These are phyloP conservation scores for Coleophoma crateriformis DNA, from an alignment of 2,329 filamentous ascomycete genomes.

Conservation along the genomic window DNA sequence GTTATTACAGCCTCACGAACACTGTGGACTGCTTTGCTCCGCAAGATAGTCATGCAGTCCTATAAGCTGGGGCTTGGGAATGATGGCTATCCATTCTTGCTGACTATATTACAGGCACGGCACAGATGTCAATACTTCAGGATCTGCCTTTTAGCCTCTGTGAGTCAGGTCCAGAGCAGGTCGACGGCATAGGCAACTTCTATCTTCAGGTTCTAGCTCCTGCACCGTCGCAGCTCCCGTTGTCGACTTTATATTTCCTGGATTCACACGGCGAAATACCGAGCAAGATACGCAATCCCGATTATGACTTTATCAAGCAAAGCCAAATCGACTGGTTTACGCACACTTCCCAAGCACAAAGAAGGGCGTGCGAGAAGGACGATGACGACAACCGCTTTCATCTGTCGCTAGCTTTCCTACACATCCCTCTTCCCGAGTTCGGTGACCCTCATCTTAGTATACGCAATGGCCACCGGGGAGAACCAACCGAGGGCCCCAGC, in stretches of 20 bases:
- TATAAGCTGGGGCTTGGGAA: conserved; percentile 8
- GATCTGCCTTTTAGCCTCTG: conserved; percentile 82
- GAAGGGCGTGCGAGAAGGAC: conserved; percentile 69
- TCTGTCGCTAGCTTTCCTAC: conserved; percentile 91
- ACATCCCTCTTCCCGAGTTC: conserved; percentile 91
- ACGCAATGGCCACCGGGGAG: conserved; percentile 68
- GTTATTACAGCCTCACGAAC: conserved; percentile 13
- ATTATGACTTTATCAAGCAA: conserved; percentile 92
- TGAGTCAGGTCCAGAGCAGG: conserved; percentile 67
- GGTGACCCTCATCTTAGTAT: conserved; percentile 48
- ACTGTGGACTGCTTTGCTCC: conserved; percentile 3
- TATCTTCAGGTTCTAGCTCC: conserved; percentile 80
- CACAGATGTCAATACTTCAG: conserved; percentile 79
- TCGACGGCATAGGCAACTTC: conserved; percentile 91
- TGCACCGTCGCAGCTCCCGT: conserved; percentile 72
- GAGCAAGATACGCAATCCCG: conserved; percentile 74
- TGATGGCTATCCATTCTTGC: conserved; percentile 19
- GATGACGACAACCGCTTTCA: conserved; percentile 58
- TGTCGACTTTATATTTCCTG: conserved; percentile 83
- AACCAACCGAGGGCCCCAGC: conserved; percentile 80
- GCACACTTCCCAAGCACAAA: conserved; percentile 57
- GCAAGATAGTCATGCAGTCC: too few relatives aligned
- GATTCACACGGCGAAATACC: conserved; percentile 88
- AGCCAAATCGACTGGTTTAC: conserved; percentile 93
- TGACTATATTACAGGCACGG: conserved; percentile 33